phyloP scores from a whole-genome alignment of 108 stramenopile genomes.

The Aurantiochytrium sp. region DNA sequence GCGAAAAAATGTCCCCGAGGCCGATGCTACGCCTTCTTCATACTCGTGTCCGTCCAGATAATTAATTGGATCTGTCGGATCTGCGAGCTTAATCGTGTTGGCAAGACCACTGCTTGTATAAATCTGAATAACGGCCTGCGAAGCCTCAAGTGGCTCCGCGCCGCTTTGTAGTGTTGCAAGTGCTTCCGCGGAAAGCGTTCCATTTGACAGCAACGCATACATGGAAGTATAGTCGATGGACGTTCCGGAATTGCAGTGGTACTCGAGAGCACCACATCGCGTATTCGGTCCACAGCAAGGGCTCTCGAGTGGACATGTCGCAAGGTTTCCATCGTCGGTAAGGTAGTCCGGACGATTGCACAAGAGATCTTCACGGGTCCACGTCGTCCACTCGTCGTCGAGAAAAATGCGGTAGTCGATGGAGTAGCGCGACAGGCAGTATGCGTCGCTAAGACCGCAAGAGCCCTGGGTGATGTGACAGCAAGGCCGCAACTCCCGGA shows the following conservation, averaged over 20 bases:
- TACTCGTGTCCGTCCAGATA: constrained; percentile 7
- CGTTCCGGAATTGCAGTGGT: neutral
- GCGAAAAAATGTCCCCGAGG: neutral
- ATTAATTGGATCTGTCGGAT: neutral
- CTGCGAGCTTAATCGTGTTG: neutral
- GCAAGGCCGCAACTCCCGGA: neutral
- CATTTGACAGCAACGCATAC: neutral
- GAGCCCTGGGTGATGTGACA: neutral
- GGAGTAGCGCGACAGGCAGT: neutral
- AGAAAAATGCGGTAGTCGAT: neutral
- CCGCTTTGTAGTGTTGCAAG: neutral
- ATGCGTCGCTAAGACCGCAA: neutral
- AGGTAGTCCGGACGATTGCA: neutral
- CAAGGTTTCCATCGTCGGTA: neutral
- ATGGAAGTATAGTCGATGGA: neutral
- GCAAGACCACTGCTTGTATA: neutral
- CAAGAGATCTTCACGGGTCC: neutral
- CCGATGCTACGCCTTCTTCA: neutral
- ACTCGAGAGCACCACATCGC: neutral
- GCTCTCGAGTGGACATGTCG: neutral
- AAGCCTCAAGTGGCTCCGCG: neutral
- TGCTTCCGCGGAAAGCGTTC: neutral
- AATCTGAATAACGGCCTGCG: neutral
- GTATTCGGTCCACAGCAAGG: constrained; percentile 4
- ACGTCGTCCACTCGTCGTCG: neutral